Evolutionary conservation across 371 early-diverging fungal genomes (phyloP).

Genomic region (Coemansia linderi): DNA sequence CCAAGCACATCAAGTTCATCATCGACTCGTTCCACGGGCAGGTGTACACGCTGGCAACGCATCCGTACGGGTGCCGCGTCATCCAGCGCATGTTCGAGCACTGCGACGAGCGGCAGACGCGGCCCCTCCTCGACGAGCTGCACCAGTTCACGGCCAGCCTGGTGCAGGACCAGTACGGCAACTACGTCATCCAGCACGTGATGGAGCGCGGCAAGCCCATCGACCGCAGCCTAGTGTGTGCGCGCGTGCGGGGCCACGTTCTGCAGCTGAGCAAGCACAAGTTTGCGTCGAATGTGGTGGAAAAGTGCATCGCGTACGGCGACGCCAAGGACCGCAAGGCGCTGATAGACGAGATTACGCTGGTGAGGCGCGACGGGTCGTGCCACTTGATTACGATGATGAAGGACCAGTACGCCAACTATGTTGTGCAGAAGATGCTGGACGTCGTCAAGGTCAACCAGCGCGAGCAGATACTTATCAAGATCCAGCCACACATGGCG

Average conservation of each 20-base stretch:
- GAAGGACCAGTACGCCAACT: constrained; percentile 99
- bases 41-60: constrained; percentile 94
- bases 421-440: constrained; percentile 99
- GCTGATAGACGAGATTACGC: constrained; percentile 88
- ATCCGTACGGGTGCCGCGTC: constrained; percentile 99
- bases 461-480: constrained; percentile 78
- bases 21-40: constrained; percentile 97
- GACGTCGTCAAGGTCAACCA: constrained; percentile 93
- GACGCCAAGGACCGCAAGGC: constrained; percentile 69
- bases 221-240: constrained; percentile 84
- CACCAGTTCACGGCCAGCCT: constrained; percentile 87
- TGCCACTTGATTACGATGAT: constrained; percentile 90
- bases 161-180: constrained; percentile 99
- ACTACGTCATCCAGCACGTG: constrained; percentile 99
- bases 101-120: constrained; percentile 83
- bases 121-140: constrained; percentile 89
- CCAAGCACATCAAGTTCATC: constrained; percentile 92
- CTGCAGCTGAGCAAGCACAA: constrained; percentile 94
- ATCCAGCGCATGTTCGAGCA: constrained; percentile 99
- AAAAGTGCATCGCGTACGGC: constrained; percentile 89
- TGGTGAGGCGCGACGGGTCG: constrained; percentile 63
- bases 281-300: constrained; percentile 99
- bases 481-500: constrained; percentile 88
- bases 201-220: constrained; percentile 89
- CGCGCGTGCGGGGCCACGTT: constrained; percentile 88